A percentile compares a stretch with the other conserved stretches of the same genome.
These are phyloP conservation scores for Podila horticola DNA, from an alignment of 192 early-diverging fungal genomes.

Conservation along the genomic window DNA sequence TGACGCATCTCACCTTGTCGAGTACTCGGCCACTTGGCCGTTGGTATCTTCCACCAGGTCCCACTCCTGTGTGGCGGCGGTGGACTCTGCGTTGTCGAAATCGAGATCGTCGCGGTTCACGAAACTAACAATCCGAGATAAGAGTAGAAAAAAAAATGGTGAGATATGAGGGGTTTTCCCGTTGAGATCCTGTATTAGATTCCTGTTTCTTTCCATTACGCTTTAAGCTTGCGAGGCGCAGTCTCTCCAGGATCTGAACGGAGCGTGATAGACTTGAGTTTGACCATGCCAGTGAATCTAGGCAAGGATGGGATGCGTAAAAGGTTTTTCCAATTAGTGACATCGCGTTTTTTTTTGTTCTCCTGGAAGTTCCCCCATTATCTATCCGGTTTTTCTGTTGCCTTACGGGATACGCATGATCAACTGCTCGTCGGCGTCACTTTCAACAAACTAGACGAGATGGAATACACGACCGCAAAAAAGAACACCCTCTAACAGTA, in stretches of 20 bases:
- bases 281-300: conserved; percentile 90
- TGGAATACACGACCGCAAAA: background rate
- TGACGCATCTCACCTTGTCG: conserved; percentile 50
- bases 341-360: background rate
- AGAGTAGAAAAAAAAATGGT: background rate
- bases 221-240: conserved; percentile 79
- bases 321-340: too few species aligned
- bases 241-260: conserved; percentile 68
- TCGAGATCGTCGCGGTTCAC: conserved; percentile 92
- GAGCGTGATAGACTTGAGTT: conserved; percentile 90
- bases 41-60: conserved; percentile 69
- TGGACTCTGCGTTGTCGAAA: conserved; percentile 83
- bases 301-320: background rate
- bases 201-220: conserved; percentile 56
- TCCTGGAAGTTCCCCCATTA: background rate
- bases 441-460: conserved; percentile 67
- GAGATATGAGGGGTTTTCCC: background rate
- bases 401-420: conserved; percentile 88
- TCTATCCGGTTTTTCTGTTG: too few species aligned
- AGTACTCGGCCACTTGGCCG: conserved; percentile 68
- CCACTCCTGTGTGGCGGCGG: conserved; percentile 83
- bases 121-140: conserved; percentile 61
- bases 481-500: background rate
- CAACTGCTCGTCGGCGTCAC: conserved; percentile 92
- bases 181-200: too few species aligned